phyloP scores from a whole-genome alignment of 352 stramenopile species.

The Globisporangium yorkense region DNA sequence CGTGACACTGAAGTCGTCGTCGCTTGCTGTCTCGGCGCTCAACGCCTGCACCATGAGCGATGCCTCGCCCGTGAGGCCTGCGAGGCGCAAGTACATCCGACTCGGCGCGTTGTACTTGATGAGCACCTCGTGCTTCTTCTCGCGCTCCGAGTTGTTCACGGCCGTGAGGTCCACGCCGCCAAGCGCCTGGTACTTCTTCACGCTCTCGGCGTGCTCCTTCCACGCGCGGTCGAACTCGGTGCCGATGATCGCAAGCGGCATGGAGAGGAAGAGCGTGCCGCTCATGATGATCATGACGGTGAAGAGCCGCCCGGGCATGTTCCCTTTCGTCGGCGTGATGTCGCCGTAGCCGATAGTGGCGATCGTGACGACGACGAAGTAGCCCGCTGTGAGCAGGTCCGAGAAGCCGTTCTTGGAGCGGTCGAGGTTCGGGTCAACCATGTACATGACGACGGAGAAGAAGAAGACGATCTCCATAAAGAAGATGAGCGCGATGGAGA shows the following conservation, averaged over 20 bases:
- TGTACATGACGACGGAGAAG: conserved; percentile 78
- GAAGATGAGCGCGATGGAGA: conserved; percentile 78
- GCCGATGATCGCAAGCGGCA: conserved; percentile 82
- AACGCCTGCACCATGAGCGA: conserved; percentile 66
- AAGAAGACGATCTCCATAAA: conserved; percentile 78
- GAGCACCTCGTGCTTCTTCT: conserved; percentile 60
- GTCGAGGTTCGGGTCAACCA: conserved; percentile 67
- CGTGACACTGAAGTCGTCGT: conserved; percentile 28
- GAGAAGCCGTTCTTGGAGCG: conserved; percentile 59
- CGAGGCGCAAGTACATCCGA: conserved; percentile 53
- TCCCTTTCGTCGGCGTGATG: conserved; percentile 69
- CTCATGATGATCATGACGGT: conserved; percentile 84
- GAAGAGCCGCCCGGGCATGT: conserved; percentile 53
- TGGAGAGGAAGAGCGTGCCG: conserved; percentile 77
- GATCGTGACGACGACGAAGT: conserved; percentile 74
- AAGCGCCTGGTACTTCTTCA: conserved; percentile 55
- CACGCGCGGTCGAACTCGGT: conserved; percentile 79
- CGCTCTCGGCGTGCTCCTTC: conserved; percentile 67
- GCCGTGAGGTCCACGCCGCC: conserved; percentile 11
- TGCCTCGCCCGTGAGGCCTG: conserved; percentile 52
- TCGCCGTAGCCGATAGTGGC: conserved; percentile 76
- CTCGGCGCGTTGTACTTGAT: conserved; percentile 78
- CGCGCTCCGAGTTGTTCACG: conserved; percentile 31
- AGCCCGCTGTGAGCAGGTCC: conserved; percentile 64
- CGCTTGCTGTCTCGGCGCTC: conserved; percentile 24